Evolutionary conservation across 1,139 yeast genomes (phyloP).

Genomic region (Yamadazyma friedrichii): DNA sequence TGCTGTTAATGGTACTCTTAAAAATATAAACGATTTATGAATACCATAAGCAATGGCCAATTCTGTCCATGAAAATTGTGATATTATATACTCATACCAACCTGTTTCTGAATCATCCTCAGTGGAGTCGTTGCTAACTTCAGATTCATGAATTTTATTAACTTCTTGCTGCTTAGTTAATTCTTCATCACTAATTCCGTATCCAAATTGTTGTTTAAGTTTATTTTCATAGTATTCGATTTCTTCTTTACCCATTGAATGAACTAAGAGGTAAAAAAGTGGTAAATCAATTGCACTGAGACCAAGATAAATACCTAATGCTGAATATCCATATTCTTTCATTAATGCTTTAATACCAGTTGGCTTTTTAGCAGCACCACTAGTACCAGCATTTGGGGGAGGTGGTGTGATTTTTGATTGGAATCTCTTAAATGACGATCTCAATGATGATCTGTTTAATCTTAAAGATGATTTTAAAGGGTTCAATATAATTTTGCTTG

Average conservation of each 20-base stretch:
- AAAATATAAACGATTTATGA: slow-evolving; percentile 79
- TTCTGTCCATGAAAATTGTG: slow-evolving; percentile 58
- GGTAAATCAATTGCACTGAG: slow-evolving; percentile 78
- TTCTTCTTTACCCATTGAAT: slow-evolving; percentile 79
- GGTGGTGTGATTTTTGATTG: slow-evolving; percentile 19
- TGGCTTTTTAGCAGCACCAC: slow-evolving; percentile 23
- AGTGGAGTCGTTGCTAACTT: slow-evolving; percentile 12
- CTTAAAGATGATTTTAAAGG: not conserved
- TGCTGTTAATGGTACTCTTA: slow-evolving; percentile 87
- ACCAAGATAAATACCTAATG: slow-evolving; percentile 78
- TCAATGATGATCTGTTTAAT: not conserved
- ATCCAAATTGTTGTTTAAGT: slow-evolving; percentile 59
- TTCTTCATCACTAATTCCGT: slow-evolving; percentile 46
- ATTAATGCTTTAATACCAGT: slow-evolving; percentile 66
- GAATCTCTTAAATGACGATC: slow-evolving; percentile 15
- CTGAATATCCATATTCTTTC: slow-evolving; percentile 89
- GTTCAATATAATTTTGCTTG: slow-evolving; percentile 1
- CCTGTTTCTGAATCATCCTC: slow-evolving; percentile 5
- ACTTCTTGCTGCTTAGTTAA: slow-evolving; percentile 33
- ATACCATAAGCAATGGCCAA: slow-evolving; percentile 89
- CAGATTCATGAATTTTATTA: slow-evolving; percentile 23
- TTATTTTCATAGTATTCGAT: slow-evolving; percentile 66
- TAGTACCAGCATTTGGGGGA: slow-evolving; percentile 5
- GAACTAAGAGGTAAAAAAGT: slow-evolving; percentile 76
- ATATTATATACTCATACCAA: slow-evolving; percentile 27